Evolutionary conservation across 768 basidiomycete species (phyloP), one percentile per base, ranked within the genome.

Genomic region (Pisolithus sp.): DNA sequence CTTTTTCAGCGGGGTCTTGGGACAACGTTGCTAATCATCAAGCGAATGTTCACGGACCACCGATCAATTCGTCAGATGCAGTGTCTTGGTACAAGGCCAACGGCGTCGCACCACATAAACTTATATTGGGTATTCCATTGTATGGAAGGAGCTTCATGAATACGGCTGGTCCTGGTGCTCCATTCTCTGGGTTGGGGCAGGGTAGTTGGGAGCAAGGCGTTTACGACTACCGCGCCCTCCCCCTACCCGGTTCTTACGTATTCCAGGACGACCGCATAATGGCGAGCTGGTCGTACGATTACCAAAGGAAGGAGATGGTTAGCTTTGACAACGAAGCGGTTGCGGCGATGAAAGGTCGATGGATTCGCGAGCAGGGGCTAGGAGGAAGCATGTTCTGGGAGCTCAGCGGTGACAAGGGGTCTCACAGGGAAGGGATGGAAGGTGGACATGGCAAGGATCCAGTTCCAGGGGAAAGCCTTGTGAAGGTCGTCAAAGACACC

Each of bases 341-440:
- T 2, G 90, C 78, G 2, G 65, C 67, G 48, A 77, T 78, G 77
- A 93, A 94, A 67, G 90, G 88, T 13, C 76, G 78, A 52, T 97
- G 86, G 73, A 93, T 98, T 62, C 73, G 73, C 59, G 75, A 79
- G 34, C 79, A 86, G 62, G 79, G 81, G 0, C 71, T 98, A 4
- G 90, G 89, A 6, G 96, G 96, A 0, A 88, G 86, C 50, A 99
- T 99, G 96, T 86, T 86, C 59, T 93, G 90, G 91, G 91, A 94
- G 66, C 73, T 95, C 39, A 87, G 85, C 58, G 92, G 90, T 2
- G 95, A 97, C 70, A 91, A 92, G 65, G 81, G 81, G 1, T 70
- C 71, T 5, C 59, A 66, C 28, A 77, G 87, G 48, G 81, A 86
- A 37, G 86, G 80, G 13, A 84, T 90, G 81, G 88, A 91, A 56